Evolutionary conservation across 1,284 basidiomycete species (phyloP).

Genomic region (Mrakiaceae sp.): DNA sequence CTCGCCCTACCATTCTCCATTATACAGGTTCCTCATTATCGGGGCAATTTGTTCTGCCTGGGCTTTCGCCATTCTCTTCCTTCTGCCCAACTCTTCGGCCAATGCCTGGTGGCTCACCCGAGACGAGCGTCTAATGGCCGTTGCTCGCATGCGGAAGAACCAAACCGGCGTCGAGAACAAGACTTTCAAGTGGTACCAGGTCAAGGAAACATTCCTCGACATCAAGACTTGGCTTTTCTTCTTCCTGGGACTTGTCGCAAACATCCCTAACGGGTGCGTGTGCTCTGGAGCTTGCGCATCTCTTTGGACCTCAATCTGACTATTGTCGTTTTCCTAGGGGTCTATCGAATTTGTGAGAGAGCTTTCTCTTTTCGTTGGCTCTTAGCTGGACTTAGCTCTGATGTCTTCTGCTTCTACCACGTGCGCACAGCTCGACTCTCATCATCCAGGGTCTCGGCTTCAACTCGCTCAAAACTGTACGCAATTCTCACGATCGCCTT

Average conservation of each 20-base stretch:
- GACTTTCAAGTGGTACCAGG: constrained; percentile 35
- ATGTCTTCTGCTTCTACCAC: constrained; percentile 21
- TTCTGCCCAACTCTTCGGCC: constrained; percentile 33
- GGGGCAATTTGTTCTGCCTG: constrained; percentile 27
- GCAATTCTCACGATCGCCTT: too few species aligned
- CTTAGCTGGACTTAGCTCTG: constrained; percentile 22
- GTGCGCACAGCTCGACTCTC: constrained; percentile 28
- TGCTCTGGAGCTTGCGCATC: neutral
- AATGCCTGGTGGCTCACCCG: constrained; percentile 31
- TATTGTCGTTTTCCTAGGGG: neutral
- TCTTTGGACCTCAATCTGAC: neutral
- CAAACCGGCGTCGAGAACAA: constrained; percentile 37
- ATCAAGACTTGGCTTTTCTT: constrained; percentile 25
- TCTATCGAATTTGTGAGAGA: neutral
- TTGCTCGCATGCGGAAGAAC: constrained; percentile 33
- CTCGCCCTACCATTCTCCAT: constrained; percentile 13
- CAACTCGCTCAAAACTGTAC: constrained; percentile 28
- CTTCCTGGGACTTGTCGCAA: constrained; percentile 11
- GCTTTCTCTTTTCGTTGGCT: neutral
- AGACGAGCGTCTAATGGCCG: constrained; percentile 36
- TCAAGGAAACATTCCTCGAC: constrained; percentile 34
- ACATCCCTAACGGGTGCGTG: neutral
- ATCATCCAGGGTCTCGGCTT: constrained; percentile 33
- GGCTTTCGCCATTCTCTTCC: constrained; percentile 21
- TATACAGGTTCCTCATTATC: constrained; percentile 28